Evolutionary conservation across 2,329 filamentous ascomycete genomes (phyloP).

Genomic region (Verticillium alfalfae): DNA sequence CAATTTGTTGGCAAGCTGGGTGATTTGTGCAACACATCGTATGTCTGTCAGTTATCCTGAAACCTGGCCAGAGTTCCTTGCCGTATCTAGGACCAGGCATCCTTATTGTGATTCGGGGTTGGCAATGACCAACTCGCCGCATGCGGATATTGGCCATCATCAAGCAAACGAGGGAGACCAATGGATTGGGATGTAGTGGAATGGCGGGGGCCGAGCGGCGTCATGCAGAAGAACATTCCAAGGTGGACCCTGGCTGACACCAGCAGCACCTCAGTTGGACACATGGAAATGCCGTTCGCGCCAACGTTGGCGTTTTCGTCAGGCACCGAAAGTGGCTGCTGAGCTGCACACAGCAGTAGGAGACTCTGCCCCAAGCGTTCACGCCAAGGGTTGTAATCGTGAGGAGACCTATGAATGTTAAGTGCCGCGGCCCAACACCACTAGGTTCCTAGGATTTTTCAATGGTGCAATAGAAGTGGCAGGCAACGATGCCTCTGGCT

Average conservation of each 20-base stretch:
- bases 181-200: background rate
- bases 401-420: background rate
- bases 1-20: background rate
- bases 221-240: background rate
- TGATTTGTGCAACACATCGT: background rate
- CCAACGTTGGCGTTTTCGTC: background rate
- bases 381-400: background rate
- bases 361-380: background rate
- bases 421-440: background rate
- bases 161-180: background rate
- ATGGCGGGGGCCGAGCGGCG: background rate
- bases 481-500: background rate
- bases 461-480: background rate
- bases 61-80: background rate
- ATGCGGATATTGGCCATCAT: background rate
- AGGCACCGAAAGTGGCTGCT: background rate
- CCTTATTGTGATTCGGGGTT: background rate
- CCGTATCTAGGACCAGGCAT: background rate
- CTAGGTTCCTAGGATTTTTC: background rate
- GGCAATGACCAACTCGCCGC: background rate
- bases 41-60: background rate
- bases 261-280: background rate
- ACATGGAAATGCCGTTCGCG: background rate
- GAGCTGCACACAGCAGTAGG: background rate
- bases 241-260: background rate